A percentile compares a stretch with the other conserved stretches of the same genome.
Evolutionary conservation across 495 filamentous ascomycete genomes (phyloP).

Genomic region (Chaetomium fimeti): DNA sequence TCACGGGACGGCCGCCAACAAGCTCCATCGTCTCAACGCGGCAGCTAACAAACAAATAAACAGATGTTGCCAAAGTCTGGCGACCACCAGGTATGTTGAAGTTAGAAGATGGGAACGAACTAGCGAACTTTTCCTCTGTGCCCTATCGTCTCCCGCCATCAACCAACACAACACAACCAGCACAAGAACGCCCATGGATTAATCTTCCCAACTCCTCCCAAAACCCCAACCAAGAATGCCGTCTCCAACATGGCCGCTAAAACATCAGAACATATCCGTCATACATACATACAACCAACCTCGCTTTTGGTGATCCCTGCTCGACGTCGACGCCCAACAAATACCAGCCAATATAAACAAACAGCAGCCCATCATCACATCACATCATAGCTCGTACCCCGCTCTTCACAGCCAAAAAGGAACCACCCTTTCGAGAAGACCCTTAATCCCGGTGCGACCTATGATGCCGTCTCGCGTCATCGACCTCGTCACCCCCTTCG

Average conservation of each 20-base stretch:
- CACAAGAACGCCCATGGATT: not conserved
- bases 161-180: not conserved
- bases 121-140: not conserved
- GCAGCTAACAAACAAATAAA: no score
- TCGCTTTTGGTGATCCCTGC: not conserved
- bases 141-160: not conserved
- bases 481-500: slow-evolving; percentile 21
- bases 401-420: not conserved
- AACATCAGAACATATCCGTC: not conserved
- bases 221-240: not conserved
- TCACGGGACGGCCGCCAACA: no score
- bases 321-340: not conserved
- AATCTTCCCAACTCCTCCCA: not conserved
- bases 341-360: not conserved
- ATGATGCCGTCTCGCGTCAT: slow-evolving; percentile 9
- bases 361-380: not conserved
- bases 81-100: no score
- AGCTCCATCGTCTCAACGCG: no score
- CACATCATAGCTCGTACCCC: not conserved
- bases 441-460: slow-evolving; percentile 5
- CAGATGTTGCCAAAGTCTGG: no score
- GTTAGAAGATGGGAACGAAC: no score
- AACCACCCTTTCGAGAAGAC: not conserved
- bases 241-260: not conserved
- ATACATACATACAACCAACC: not conserved